Base-by-base conservation (phyloP, 306 rosid species). In the Luffa aegyptiaca region DNA sequence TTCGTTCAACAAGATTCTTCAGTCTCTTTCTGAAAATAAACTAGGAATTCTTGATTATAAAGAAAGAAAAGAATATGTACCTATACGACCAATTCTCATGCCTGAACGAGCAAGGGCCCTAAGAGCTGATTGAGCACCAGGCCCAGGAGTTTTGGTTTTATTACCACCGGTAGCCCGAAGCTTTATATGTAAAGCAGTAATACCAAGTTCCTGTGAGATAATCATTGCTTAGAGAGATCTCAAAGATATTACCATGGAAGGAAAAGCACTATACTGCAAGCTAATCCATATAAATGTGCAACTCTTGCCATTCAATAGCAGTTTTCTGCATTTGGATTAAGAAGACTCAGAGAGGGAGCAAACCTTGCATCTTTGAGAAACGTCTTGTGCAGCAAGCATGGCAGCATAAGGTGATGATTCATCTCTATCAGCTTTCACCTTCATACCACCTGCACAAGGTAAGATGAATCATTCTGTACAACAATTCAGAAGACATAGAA, bases 311-410 rank as follows among this genome's bases (percentile, higher is more conserved):
- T 0, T n/a, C n/a, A 48, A 72, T 0, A 46, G 11, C 20, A 26
- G 4, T 26, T 20, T 13, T 10, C 44, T 20, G 21, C 42, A 16
- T n/a, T 49, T 53, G 41, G 61, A 58, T 7, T 20, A 52, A 9
- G 37, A n/a, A 49, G 46, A 52, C 13, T 52, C 4, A 3, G 4
- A 81, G 13, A 51, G 45, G 5, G 21, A 56, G 11, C 35, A 68
- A 41, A 94, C 96, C 96, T 92, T 94, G 94, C 96, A 90, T 71
- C 96, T 84, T 17, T 88, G 80, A 75, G 97, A 86, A 82, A 94
- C 97, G 84, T 94, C 98, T 37, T 90, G 98, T 1, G 98, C 97
- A 1, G 97, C 97, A 89, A 93, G 94, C 98, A 93, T 92, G 56
- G 98, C 97, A 11, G 96, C 98, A 78, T 93, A 93, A 0, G 98